Base-by-base conservation (phyloP, 345 rosid species). In the Barbarea vulgaris region DNA sequence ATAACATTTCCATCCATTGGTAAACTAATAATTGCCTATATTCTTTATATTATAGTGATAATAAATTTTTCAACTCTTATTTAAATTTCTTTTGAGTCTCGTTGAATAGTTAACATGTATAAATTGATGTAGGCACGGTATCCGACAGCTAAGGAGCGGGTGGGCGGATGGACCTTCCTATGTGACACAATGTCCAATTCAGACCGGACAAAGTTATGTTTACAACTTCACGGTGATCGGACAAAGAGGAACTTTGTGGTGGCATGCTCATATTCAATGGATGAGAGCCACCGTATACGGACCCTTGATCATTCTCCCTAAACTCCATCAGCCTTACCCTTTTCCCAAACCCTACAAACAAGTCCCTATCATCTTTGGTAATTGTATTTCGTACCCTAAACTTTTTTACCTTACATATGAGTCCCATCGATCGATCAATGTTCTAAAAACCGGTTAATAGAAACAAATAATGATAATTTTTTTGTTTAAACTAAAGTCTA, bases 151-250 rank as follows among this genome's bases (percentile, higher is more conserved):
- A 60, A 75, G 48, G 64, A 91, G 81, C 6, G 96, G 90, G 37
- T 91, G 96, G 96, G 92, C 97, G 8, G 94, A 93, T 70, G 96
- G 96, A 36, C 93, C 97, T 2, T 55, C 90, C 0, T 89, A 88
- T 67, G 78, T 89, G 30, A 88, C 96, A 36, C 92, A 89, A 58
- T 91, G 96, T 62, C 97, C 93, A 0, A 88, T 91, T 78, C 96
- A 81, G 67, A 85, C 85, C 2, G 83, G 86, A 57, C 84, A 83
- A 55, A 83, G 77, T 50, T 93, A 85, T 70, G 85, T 86, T 6
- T 88, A 88, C 83, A 91, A 83, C 82, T 91, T 89, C 85, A 89
- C 90, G 0, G 78, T 87, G 44, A 78, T 74, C 4, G 92, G 91
- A 30, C 92, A 93, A 77, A 84, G 93, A 75, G 96, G 97, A 76